Evolutionary conservation across 2,329 filamentous ascomycete species (phyloP).

Genomic region (Fusarium piperis): DNA sequence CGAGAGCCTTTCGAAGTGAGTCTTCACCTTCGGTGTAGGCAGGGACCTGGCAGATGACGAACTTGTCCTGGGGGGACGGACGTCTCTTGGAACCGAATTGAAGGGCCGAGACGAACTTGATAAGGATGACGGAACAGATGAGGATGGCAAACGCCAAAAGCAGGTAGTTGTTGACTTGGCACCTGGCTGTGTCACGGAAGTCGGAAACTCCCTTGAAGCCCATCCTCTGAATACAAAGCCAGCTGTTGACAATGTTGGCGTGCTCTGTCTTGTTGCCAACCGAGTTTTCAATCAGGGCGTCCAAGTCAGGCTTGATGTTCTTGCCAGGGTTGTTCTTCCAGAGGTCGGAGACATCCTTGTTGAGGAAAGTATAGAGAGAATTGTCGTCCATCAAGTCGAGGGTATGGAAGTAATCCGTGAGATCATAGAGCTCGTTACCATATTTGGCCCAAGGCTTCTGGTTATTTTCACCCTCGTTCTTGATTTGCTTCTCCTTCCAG

Average conservation of each 20-base stretch:
- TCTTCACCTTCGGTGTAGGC: conserved; percentile 99
- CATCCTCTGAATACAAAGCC: conserved; percentile 82
- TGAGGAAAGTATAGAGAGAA: conserved; percentile 75
- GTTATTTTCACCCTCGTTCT: conserved; percentile 71
- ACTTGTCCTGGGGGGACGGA: conserved; percentile 93
- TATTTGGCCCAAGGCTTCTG: conserved; percentile 84
- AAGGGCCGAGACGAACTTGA: conserved; percentile 92
- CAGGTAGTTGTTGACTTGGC: conserved; percentile 91
- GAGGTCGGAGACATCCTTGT: conserved; percentile 71
- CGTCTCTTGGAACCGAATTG: conserved; percentile 93
- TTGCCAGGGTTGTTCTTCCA: conserved; percentile 80
- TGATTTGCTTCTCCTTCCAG: conserved; percentile 68
- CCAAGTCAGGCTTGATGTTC: conserved; percentile 77
- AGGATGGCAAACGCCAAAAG: conserved; percentile 88
- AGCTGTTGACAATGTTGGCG: conserved; percentile 67
- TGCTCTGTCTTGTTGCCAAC: conserved; percentile 62
- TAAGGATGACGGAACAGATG: conserved; percentile 78
- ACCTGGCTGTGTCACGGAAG: conserved; percentile 80
- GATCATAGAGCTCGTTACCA: conserved; percentile 80
- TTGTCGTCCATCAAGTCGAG: conserved; percentile 65
- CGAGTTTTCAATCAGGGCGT: conserved; percentile 59
- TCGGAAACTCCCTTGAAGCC: conserved; percentile 88
- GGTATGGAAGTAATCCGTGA: conserved; percentile 92
- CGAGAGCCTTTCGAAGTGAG: conserved; percentile 88
- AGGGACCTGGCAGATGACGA: conserved; percentile 97